A percentile compares a stretch with the other conserved stretches of the same genome.
These are phyloP conservation scores for Fusarium floridanum DNA, from an alignment of 2,329 filamentous ascomycete genomes.

Conservation along the genomic window DNA sequence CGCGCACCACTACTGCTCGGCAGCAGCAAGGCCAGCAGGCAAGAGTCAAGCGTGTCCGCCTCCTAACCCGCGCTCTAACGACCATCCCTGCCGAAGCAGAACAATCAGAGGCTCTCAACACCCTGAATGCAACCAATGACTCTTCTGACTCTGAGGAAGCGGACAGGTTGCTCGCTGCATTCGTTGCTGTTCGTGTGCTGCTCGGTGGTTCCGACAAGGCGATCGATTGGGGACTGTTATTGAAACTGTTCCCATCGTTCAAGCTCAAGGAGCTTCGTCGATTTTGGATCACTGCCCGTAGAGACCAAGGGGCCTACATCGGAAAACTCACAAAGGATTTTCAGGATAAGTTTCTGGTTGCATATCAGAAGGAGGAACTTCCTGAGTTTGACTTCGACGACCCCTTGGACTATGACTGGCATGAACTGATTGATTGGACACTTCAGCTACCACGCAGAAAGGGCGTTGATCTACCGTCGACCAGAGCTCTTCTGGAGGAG, in stretches of 20 bases:
- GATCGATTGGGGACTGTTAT: conserved; percentile 72
- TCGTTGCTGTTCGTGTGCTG: conserved; percentile 69
- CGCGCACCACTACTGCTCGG: not conserved
- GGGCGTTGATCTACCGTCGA: conserved; percentile 62
- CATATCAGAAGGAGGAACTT: conserved; percentile 73
- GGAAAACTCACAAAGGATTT: conserved; percentile 71
- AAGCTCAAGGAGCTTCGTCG: conserved; percentile 65
- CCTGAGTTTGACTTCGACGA: conserved; percentile 74
- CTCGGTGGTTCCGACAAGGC: conserved; percentile 71
- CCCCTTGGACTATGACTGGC: conserved; percentile 77
- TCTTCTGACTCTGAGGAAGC: conserved; percentile 34
- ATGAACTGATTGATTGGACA: conserved; percentile 74
- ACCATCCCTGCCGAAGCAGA: conserved; percentile 33
- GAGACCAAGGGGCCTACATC: conserved; percentile 66
- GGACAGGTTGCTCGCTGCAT: conserved; percentile 64
- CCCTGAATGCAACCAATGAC: conserved; percentile 15
- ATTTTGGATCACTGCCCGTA: conserved; percentile 67
- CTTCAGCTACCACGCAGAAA: conserved; percentile 63
- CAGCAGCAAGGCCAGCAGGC: conserved; percentile 14
- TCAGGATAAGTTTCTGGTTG: conserved; percentile 73
- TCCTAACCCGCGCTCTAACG: conserved; percentile 48
- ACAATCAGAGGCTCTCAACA: conserved; percentile 14
- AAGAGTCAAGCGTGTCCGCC: conserved; percentile 47
- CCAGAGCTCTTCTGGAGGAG: conserved; percentile 59
- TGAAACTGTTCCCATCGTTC: conserved; percentile 67